These are phyloP conservation scores for Polytolypa hystricis DNA, from an alignment of 2,329 filamentous ascomycete genomes.

Conservation along the genomic window DNA sequence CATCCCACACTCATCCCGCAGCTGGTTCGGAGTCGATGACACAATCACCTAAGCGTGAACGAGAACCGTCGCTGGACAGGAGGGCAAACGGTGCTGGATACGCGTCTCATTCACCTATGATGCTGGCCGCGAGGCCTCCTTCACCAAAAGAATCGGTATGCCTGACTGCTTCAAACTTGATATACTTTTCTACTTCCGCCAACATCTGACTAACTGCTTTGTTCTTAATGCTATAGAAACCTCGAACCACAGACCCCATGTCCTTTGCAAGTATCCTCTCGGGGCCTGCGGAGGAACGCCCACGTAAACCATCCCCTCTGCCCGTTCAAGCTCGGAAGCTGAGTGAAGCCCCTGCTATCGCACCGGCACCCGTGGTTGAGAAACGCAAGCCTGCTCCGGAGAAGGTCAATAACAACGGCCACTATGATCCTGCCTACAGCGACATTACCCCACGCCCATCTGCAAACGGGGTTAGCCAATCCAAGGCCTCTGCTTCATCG, in stretches of 20 bases:
- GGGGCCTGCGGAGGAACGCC: constrained; percentile 54
- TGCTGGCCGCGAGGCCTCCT: constrained; percentile 21
- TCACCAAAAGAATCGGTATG: constrained; percentile 33
- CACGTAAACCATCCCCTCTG: constrained; percentile 39
- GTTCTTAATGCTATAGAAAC: constrained; percentile 49
- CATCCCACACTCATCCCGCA: constrained; percentile 33
- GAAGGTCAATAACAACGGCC: constrained; percentile 16
- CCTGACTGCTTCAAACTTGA: constrained; percentile 5
- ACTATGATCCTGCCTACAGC: constrained; percentile 14
- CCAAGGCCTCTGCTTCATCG: constrained; percentile 12
- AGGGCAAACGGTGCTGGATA: constrained; percentile 22
- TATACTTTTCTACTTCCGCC: not conserved
- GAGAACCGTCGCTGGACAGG: constrained; percentile 24
- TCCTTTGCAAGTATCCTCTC: constrained; percentile 92
- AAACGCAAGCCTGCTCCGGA: constrained; percentile 18
- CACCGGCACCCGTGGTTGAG: constrained; percentile 20
- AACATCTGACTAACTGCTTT: constrained; percentile 13
- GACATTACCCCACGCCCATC: constrained; percentile 13
- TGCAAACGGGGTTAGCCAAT: constrained; percentile 17
- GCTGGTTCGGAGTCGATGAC: constrained; percentile 26
- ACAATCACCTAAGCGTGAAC: constrained; percentile 33
- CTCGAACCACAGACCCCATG: constrained; percentile 77
- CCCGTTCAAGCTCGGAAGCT: constrained; percentile 18
- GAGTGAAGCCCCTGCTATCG: constrained; percentile 17
- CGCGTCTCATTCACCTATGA: constrained; percentile 22